Base-by-base conservation (phyloP, 129 eudicot species). In the Ambrosia trifida region DNA sequence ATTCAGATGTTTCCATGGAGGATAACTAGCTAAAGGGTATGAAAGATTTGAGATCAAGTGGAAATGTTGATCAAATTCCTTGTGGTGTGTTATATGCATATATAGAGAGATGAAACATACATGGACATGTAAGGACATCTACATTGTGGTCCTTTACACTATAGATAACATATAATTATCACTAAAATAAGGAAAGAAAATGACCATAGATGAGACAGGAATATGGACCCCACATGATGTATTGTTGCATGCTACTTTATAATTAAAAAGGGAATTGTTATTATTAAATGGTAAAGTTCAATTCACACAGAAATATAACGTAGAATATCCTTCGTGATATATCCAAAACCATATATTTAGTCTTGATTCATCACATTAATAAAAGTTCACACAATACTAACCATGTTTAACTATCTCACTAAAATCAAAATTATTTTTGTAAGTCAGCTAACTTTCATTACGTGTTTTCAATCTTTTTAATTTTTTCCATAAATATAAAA, bases 1-100 rank as follows among this genome's bases (percentile, higher is more conserved):
- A 74, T 67, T 86, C 89, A n/a, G 79, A 61, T 47, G 87, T 65
- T 74, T 84, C 96, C 85, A 88, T 87, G 38, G 66, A 52, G 53
- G 81, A 41, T 20, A 77, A n/a, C 7, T 31, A 40, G 44, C 44
- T 40, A 40, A 24, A 11, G 12, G 17, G 61, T 45, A 12, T 14
- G 17, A 54, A 58, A 51, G 53, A 36, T 59, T 24, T 24, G 66
- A 66, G 56, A 69, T 28, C 58, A 54, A 11, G 4, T 41, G 40
- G 63, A 68, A 68, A 19, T 76, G 70, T 59, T 60, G 60, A 19
- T 28, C 76, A 70, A 76, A 62, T 71, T 62, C 59, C 28, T 70
- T 70, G 66, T 61, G 81, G 76, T 77, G 58, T 77, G 44, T 51
- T 32, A 62, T 70, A 59, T 76, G 60, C 31, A 69, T 68, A 77